Percentiles rank a stretch among this genome's conserved stretches.
Evolutionary conservation across 1,284 basidiomycete genomes (phyloP).

Genomic region (Cutaneotrichosporon dermatis): DNA sequence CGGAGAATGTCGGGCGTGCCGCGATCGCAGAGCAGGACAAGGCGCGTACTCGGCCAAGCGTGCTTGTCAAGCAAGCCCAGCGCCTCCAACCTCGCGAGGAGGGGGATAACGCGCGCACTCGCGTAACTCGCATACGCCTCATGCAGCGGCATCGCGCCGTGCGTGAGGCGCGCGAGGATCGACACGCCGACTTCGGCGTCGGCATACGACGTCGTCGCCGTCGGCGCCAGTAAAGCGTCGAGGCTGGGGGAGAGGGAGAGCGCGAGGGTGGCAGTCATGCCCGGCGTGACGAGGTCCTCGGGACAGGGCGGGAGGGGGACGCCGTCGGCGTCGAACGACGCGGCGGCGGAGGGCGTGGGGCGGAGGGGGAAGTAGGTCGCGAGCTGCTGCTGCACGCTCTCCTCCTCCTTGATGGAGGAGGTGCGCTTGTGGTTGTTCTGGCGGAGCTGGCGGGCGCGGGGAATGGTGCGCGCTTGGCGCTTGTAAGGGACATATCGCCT

Average conservation of each 20-base stretch:
- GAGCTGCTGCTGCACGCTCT: slow-evolving; percentile 22
- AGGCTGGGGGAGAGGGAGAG: slow-evolving; percentile 38
- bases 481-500: slow-evolving; percentile 32
- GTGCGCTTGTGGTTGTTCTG: not conserved
- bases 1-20: slow-evolving; percentile 35
- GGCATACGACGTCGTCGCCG: slow-evolving; percentile 25
- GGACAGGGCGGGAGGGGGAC: slow-evolving; percentile 27
- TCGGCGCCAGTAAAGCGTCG: slow-evolving; percentile 28
- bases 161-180: slow-evolving; percentile 30
- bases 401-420: not conserved
- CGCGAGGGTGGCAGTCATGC: slow-evolving; percentile 29
- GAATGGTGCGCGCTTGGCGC: not conserved
- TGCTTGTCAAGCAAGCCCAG: slow-evolving; percentile 27
- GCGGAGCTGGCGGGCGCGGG: not conserved
- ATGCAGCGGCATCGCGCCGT: slow-evolving; percentile 30
- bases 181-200: slow-evolving; percentile 37
- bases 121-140: slow-evolving; percentile 31
- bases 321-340: not conserved
- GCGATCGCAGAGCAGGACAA: slow-evolving; percentile 12
- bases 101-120: slow-evolving; percentile 28
- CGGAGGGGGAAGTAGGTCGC: slow-evolving; percentile 36
- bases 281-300: slow-evolving; percentile 35
- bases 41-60: slow-evolving; percentile 6
- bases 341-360: not conserved
- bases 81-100: slow-evolving; percentile 33